Evolutionary conservation across 140 eudicot species (phyloP).

Genomic region (Erigeron philadelphicus): DNA sequence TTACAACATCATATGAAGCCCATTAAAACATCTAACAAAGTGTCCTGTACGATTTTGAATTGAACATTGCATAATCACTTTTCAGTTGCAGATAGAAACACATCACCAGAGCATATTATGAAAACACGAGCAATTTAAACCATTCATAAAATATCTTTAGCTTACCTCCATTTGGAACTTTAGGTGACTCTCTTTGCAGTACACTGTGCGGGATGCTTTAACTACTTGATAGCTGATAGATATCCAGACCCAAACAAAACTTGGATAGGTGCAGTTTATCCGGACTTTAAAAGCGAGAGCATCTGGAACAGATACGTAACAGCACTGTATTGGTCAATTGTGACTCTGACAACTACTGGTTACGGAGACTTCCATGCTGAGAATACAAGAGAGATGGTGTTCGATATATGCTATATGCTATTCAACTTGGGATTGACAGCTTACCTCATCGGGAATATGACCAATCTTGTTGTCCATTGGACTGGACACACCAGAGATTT

Average conservation of each 20-base stretch:
- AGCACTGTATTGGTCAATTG: slow-evolving; percentile 87
- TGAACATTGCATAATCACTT: neutral
- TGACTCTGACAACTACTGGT: slow-evolving; percentile 85
- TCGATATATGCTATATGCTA: slow-evolving; percentile 75
- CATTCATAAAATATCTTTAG: neutral
- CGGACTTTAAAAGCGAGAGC: slow-evolving; percentile 61
- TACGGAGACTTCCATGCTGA: slow-evolving; percentile 94
- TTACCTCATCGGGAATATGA: slow-evolving; percentile 95
- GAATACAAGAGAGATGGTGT: slow-evolving; percentile 81
- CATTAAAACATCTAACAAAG: no score
- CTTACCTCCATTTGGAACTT: slow-evolving; percentile 15
- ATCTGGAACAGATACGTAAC: slow-evolving; percentile 71
- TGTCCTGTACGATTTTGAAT: no score
- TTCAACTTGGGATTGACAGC: slow-evolving; percentile 88
- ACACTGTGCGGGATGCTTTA: slow-evolving; percentile 93
- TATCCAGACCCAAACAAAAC: slow-evolving; percentile 70
- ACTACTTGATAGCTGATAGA: slow-evolving; percentile 80
- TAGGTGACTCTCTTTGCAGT: slow-evolving; percentile 94
- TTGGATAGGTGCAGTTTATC: slow-evolving; percentile 89
- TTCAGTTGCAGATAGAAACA: neutral
- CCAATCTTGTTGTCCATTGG: slow-evolving; percentile 94
- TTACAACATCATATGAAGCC: no score
- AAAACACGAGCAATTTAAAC: neutral
- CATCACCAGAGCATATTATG: neutral
- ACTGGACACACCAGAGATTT: slow-evolving; percentile 85